These are phyloP conservation scores for Stentor coeruleus DNA, from an alignment of 73 alveolate genomes.

Conservation along the genomic window DNA sequence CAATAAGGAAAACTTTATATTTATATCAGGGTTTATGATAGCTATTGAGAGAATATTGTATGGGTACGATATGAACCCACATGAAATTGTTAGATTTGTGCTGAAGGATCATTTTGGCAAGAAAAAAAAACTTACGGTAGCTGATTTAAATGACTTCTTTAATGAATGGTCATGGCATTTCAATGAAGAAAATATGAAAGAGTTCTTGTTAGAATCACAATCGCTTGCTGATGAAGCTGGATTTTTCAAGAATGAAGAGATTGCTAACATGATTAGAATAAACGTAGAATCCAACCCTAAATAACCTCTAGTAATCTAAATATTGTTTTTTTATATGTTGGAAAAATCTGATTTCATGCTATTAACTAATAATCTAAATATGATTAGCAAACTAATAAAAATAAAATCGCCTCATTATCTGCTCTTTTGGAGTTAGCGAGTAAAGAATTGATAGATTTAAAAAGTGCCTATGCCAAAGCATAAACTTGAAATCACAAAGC, in stretches of 20 bases:
- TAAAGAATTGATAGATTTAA: too few species aligned
- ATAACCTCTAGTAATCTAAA: too few species aligned
- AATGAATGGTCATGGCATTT: slow-evolving; percentile 21
- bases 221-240: slow-evolving; percentile 14
- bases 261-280: slow-evolving; percentile 11
- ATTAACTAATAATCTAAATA: too few species aligned
- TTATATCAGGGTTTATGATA: background rate
- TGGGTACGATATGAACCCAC: background rate
- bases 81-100: background rate
- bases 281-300: background rate
- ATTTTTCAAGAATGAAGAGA: background rate
- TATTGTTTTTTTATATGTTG: too few species aligned
- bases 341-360: too few species aligned
- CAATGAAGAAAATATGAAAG: slow-evolving; percentile 8
- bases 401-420: too few species aligned
- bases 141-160: slow-evolving; percentile 5
- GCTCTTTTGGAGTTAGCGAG: too few species aligned
- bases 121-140: background rate
- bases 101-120: background rate
- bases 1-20: background rate
- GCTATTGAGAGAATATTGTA: background rate
- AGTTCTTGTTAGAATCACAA: background rate
- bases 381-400: too few species aligned
- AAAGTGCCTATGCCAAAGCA: too few species aligned
- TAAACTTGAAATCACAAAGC: too few species aligned